A percentile compares a stretch with the other conserved stretches of the same genome.
Evolutionary conservation across 192 early-diverging fungal species (phyloP).

Genomic region (Coemansia sp.): DNA sequence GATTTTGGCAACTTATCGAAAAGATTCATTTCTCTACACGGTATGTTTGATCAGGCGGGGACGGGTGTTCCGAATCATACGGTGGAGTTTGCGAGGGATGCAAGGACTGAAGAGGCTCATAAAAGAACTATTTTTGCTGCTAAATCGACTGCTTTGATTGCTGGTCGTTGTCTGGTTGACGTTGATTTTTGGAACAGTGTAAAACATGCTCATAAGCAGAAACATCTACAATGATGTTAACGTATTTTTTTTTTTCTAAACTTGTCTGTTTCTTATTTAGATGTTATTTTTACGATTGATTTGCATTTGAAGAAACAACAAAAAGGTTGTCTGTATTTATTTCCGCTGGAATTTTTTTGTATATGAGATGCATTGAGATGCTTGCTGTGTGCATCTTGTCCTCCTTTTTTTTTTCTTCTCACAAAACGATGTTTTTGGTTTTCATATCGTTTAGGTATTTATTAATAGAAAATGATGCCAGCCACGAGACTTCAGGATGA

Average conservation of each 20-base stretch:
- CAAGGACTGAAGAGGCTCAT: constrained; percentile 63
- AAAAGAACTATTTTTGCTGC: constrained; percentile 57
- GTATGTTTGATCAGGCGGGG: constrained; percentile 48
- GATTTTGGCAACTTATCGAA: constrained; percentile 80
- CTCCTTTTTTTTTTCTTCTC: not conserved
- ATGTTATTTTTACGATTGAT: too few relatives aligned
- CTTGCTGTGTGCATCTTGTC: not conserved
- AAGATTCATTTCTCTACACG: constrained; percentile 63
- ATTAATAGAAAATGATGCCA: too few relatives aligned
- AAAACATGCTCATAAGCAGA: constrained; percentile 5
- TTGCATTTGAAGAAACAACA: too few relatives aligned
- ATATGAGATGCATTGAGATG: not conserved
- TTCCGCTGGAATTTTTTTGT: not conserved
- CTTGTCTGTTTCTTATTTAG: too few relatives aligned
- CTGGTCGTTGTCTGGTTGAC: constrained; percentile 54
- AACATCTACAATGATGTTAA: not conserved
- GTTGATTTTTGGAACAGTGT: constrained; percentile 53
- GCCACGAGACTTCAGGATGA: too few relatives aligned
- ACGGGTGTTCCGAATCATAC: constrained; percentile 66
- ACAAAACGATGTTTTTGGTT: too few relatives aligned
- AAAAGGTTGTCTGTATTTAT: too few relatives aligned
- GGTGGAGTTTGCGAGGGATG: constrained; percentile 60
- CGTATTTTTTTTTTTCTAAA: too few relatives aligned
- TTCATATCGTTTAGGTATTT: too few relatives aligned
- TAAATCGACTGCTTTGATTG: constrained; percentile 53